These are phyloP conservation scores for Amniculicola lignicola DNA, from an alignment of 495 filamentous ascomycete genomes.

Conservation along the genomic window DNA sequence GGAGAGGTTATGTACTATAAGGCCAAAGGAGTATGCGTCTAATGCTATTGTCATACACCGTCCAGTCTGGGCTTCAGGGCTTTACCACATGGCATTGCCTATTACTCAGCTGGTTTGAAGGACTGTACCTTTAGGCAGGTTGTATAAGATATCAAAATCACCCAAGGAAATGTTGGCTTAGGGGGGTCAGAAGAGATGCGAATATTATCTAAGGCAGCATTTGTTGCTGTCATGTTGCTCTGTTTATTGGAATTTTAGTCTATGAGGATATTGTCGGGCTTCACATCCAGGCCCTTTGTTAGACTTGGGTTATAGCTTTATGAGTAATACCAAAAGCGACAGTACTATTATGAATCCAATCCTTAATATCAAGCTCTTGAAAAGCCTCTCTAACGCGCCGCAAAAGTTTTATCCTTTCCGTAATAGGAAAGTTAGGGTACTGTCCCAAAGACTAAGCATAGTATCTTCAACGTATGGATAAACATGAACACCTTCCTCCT, in stretches of 20 bases:
- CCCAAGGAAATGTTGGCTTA: too few species aligned
- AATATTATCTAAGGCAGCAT: too few species aligned
- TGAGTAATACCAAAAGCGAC: too few species aligned
- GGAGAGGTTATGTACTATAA: constrained; percentile 41
- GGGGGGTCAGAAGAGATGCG: too few species aligned
- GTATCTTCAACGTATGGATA: constrained; percentile 37
- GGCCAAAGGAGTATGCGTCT: constrained; percentile 39
- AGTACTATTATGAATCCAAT: constrained; percentile 38
- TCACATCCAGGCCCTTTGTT: too few species aligned
- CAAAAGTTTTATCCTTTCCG: constrained; percentile 35
- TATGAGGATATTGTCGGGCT: constrained; percentile 42
- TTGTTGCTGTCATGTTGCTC: constrained; percentile 36
- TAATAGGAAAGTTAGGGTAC: constrained; percentile 29
- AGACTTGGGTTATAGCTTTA: too few species aligned
- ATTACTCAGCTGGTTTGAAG: constrained; percentile 37
- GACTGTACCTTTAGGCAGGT: constrained; percentile 35
- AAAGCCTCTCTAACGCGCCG: constrained; percentile 36
- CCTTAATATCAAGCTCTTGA: constrained; percentile 37
- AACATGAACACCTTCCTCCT: constrained; percentile 35
- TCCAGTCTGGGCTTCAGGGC: constrained; percentile 41
- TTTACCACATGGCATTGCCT: constrained; percentile 41
- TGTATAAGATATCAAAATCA: constrained; percentile 41
- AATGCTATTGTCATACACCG: constrained; percentile 35
- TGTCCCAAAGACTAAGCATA: constrained; percentile 34
- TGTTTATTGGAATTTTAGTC: constrained; percentile 38